phyloP scores from a whole-genome alignment of 495 filamentous ascomycete species.

The Pseudoneurospora amorphoporcata region DNA sequence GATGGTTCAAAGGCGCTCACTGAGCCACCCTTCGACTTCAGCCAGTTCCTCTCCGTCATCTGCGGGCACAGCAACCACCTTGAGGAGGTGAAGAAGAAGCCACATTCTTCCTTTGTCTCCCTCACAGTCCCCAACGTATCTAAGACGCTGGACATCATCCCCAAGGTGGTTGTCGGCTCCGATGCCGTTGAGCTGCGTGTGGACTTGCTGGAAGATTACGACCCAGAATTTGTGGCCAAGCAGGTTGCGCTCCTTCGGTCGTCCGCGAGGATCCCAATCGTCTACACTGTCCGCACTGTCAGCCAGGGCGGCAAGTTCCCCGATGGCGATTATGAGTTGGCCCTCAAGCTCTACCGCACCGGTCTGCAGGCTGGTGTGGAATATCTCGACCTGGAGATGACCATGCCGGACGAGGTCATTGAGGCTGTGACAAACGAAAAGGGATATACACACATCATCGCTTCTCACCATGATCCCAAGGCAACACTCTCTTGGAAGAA shows the following conservation, averaged over 20 bases:
- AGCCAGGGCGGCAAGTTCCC: conserved; percentile 86
- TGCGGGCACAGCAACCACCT: conserved; percentile 60
- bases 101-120: conserved; percentile 85
- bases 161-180: conserved; percentile 67
- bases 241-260: conserved; percentile 75
- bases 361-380: conserved; percentile 79
- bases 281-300: conserved; percentile 84
- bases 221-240: conserved; percentile 64
- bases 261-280: conserved; percentile 67
- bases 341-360: conserved; percentile 61
- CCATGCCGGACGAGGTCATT: conserved; percentile 65
- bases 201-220: conserved; percentile 76
- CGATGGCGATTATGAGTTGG: conserved; percentile 58
- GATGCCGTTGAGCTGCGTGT: conserved; percentile 92
- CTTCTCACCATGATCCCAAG: conserved; percentile 86
- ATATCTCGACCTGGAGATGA: conserved; percentile 89
- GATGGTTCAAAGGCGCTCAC: conserved; percentile 46
- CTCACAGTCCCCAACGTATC: conserved; percentile 70
- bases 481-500: conserved; percentile 76
- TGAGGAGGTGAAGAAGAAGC: conserved; percentile 54
- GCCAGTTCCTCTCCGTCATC: conserved; percentile 63
- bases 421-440: conserved; percentile 55
- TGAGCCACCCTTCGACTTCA: conserved; percentile 66
- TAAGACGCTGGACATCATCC: conserved; percentile 50
- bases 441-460: conserved; percentile 69